phyloP scores from a whole-genome alignment of 2,329 filamentous ascomycete species.

The Venturia oleaginea region DNA sequence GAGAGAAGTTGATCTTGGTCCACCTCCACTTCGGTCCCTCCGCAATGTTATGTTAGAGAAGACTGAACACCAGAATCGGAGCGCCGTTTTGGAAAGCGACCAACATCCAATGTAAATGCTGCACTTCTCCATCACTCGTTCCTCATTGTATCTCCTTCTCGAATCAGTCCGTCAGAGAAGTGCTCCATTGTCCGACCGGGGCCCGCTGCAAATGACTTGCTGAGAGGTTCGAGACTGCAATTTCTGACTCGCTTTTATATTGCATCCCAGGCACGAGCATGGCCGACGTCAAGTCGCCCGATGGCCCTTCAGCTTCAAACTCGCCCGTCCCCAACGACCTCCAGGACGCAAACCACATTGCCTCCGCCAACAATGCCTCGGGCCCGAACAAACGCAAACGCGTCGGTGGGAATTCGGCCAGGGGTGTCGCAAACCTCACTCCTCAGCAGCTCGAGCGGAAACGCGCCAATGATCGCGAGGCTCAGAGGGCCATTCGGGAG shows the following conservation, averaged over 20 bases:
- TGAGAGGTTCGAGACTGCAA: background rate
- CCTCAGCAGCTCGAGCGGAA: constrained; percentile 84
- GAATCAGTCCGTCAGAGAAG: background rate
- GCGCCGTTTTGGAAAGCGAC: background rate
- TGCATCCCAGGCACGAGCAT: background rate
- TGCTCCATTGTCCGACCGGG: background rate
- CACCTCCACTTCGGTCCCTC: constrained; percentile 1
- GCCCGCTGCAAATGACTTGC: constrained; percentile 1
- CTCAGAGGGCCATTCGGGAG: constrained; percentile 75
- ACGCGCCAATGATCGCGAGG: constrained; percentile 82
- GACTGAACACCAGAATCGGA: background rate
- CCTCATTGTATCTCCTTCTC: background rate
- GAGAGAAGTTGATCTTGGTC: background rate
- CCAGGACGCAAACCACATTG: background rate
- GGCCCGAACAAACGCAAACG: constrained; percentile 13
- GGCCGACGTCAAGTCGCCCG: background rate
- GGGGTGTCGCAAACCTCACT: constrained; percentile 74
- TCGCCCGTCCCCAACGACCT: background rate
- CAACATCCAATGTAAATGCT: background rate
- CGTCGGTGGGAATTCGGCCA: constrained; percentile 2
- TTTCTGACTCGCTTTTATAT: constrained; percentile 1
- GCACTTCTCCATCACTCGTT: background rate
- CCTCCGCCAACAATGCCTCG: background rate
- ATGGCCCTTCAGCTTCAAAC: background rate
- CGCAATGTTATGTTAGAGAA: background rate